Conservation (phyloP, 2,329 filamentous ascomycete genomes). For the Kalmusia sp. region DNA sequence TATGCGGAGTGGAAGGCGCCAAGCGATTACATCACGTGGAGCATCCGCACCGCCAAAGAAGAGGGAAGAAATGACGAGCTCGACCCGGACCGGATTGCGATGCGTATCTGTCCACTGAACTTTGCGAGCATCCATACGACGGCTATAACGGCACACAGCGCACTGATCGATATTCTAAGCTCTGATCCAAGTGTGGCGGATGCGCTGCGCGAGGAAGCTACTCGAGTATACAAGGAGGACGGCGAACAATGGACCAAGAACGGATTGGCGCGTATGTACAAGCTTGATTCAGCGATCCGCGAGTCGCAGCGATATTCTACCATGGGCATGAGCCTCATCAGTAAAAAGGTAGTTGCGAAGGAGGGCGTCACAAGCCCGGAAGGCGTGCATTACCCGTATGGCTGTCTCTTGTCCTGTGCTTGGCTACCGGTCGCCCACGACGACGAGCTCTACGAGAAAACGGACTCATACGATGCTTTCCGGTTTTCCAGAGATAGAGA, state of each 20-base stretch:
- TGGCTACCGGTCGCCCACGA: constrained; percentile 28
- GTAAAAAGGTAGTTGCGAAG: constrained; percentile 61
- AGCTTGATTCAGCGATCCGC: constrained; percentile 60
- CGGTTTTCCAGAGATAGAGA: constrained; percentile 31
- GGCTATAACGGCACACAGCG: constrained; percentile 57
- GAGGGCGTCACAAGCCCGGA: constrained; percentile 88
- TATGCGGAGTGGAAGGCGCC: constrained; percentile 54
- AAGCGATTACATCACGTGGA: constrained; percentile 66
- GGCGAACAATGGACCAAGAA: constrained; percentile 56
- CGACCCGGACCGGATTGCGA: constrained; percentile 57
- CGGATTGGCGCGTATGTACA: constrained; percentile 52
- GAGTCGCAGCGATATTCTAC: constrained; percentile 61
- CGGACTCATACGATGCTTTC: constrained; percentile 30
- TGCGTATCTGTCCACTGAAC: constrained; percentile 62
- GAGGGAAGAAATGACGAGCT: constrained; percentile 56
- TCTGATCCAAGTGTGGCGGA: constrained; percentile 22
- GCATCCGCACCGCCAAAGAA: constrained; percentile 58
- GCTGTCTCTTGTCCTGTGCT: constrained; percentile 25
- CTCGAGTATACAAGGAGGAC: constrained; percentile 42
- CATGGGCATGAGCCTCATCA: constrained; percentile 55
- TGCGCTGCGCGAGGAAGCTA: constrained; percentile 54
- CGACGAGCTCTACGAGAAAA: constrained; percentile 19
- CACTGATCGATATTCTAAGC: constrained; percentile 32
- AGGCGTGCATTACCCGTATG: constrained; percentile 29
- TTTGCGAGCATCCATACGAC: constrained; percentile 68